Evolutionary conservation across 257 asterid genomes (phyloP), one percentile per base, ranked within the genome.

Genomic region (Solanum lycopersicoides): DNA sequence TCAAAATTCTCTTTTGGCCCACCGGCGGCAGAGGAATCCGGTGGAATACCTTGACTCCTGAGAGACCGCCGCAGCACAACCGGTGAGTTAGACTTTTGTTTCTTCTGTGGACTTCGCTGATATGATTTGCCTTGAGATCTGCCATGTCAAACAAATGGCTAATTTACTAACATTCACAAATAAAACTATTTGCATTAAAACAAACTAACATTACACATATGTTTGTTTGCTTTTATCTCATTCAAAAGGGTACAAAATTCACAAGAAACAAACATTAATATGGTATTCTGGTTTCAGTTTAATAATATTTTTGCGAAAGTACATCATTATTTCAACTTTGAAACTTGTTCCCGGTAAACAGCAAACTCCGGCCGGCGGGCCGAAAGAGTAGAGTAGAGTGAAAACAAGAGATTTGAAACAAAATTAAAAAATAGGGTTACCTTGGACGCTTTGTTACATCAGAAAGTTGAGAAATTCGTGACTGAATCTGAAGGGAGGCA

Each of bases 31-130:
- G 94, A 88, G 66, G 98, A 88, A 87, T 96, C 96, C 25, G 98
- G 98, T 32, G 93, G 92, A 90, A 89, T 95, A 37, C 98, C 99
- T 86, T 92, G 98, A 60, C 94, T 87, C 92, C 99, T 93, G n/a
- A 95, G 92, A 84, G 99, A 97, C 87, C 96, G 95, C 25, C 99
- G 97, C 86, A 95, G 90, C 63, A 95, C 98, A 83, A 93, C 82
- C 6, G 98, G 98, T 44, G 86, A 68, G 83, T 93, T 95, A 12
- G 87, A 69, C 91, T 89, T 95, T 82, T 87, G 91, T 89, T 92
- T 97, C 93, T 95, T 95, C 63, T 76, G 88, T 25, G 94, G 95
- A 88, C 95, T 94, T 68, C 85, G 72, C 87, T 94, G 95, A 59
- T 91, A 94, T 15, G 96, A 90, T 89, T 94, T 95, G 68, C 83